Conservation (phyloP, 306 rosid species). For the Elaeagnus macrophylla region DNA sequence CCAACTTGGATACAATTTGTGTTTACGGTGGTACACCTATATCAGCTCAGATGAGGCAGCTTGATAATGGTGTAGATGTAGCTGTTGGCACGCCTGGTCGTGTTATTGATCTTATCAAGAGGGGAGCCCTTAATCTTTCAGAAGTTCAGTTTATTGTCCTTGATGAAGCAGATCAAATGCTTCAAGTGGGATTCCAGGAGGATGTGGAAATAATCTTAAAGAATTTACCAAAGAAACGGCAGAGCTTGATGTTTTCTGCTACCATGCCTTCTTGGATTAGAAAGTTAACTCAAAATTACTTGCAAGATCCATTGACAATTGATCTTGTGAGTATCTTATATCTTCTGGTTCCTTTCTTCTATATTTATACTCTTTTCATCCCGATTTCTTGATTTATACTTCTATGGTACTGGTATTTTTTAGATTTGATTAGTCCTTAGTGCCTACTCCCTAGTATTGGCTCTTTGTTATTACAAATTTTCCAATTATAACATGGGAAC, state of each 20-base stretch:
- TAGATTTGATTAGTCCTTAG: too few relatives aligned
- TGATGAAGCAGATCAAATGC: conserved; percentile 99
- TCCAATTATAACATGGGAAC: too few relatives aligned
- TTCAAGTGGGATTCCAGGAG: conserved; percentile 96
- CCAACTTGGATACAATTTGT: conserved; percentile 78
- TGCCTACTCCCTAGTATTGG: too few relatives aligned
- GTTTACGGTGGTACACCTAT: conserved; percentile 95
- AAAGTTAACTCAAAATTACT: conserved; percentile 67
- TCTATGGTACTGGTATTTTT: too few relatives aligned
- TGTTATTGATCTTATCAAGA: conserved; percentile 79
- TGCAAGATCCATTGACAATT: conserved; percentile 52
- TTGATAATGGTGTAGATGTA: conserved; percentile 80
- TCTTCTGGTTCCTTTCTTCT: background rate
- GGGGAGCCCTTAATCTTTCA: conserved; percentile 70
- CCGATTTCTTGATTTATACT: background rate
- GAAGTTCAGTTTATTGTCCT: conserved; percentile 82
- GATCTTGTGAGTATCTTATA: conserved; percentile 71
- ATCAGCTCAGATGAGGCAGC: conserved; percentile 74
- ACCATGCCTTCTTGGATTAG: conserved; percentile 92
- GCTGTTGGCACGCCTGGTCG: conserved; percentile 98
- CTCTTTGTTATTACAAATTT: too few relatives aligned
- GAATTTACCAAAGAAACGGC: conserved; percentile 66
- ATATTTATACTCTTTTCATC: background rate
- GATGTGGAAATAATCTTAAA: conserved; percentile 83
- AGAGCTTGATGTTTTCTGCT: conserved; percentile 93